Conservation (phyloP, 331 rosid species). For the Quercus phellos region DNA sequence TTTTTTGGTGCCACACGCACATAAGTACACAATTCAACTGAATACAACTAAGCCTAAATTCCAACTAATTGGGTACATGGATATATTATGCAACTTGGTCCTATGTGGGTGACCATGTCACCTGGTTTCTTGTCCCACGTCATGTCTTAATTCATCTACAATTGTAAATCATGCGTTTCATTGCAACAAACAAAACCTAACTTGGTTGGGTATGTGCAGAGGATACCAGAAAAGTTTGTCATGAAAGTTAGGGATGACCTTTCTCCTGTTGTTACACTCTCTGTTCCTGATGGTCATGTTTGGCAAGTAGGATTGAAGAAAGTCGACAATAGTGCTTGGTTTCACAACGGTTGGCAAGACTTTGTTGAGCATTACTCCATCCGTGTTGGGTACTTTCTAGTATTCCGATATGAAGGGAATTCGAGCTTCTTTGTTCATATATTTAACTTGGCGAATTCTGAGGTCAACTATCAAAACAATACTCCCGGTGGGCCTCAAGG, state of each 20-base stretch:
- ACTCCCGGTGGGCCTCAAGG: constrained; percentile 35
- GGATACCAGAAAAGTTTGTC: constrained; percentile 75
- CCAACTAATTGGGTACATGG: neutral
- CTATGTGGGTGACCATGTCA: neutral
- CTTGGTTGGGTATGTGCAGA: constrained; percentile 54
- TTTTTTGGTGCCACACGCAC: no score
- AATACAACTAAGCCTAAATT: neutral
- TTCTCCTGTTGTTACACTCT: constrained; percentile 52
- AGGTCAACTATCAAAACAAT: constrained; percentile 64
- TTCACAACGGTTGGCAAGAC: constrained; percentile 77
- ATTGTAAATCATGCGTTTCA: neutral
- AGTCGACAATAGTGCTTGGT: constrained; percentile 67
- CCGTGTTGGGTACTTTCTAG: constrained; percentile 63
- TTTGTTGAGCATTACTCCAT: constrained; percentile 64
- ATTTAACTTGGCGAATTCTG: constrained; percentile 61
- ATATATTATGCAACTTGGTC: neutral
- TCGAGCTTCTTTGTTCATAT: constrained; percentile 66
- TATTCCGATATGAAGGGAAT: constrained; percentile 78
- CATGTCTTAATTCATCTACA: neutral
- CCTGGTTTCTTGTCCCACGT: neutral
- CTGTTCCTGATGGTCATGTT: constrained; percentile 68
- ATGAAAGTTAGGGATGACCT: constrained; percentile 59
- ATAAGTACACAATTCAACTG: neutral
- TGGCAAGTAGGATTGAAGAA: constrained; percentile 73
- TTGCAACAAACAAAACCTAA: constrained; percentile 17